phyloP scores from a whole-genome alignment of 177 flowering plant genomes.

The Tripterygium wilfordii region DNA sequence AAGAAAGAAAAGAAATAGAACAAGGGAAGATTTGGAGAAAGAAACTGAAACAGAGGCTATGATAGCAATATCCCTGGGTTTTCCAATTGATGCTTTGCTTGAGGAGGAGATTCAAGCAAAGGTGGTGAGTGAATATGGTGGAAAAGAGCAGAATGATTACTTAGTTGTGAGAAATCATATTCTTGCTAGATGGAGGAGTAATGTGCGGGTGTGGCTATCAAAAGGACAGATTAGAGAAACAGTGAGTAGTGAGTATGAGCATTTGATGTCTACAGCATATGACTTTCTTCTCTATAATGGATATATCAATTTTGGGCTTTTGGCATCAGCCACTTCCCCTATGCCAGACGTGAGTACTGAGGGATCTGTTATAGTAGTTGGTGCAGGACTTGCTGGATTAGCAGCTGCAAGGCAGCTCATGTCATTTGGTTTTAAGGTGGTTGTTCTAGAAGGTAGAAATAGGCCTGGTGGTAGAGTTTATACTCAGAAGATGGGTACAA shows the following conservation, averaged over 20 bases:
- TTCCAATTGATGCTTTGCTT: constrained; percentile 79
- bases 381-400: constrained; percentile 91
- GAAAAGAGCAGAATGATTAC: constrained; percentile 85
- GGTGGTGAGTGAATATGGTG: constrained; percentile 73
- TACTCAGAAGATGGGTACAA: constrained; percentile 65
- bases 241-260: constrained; percentile 68
- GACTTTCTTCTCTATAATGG: constrained; percentile 75
- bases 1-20: constrained; percentile 45
- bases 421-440: constrained; percentile 85
- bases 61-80: constrained; percentile 87
- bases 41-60: constrained; percentile 92
- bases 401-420: constrained; percentile 92
- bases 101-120: constrained; percentile 78
- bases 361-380: constrained; percentile 78
- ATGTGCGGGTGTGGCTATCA: constrained; percentile 65
- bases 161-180: constrained; percentile 96
- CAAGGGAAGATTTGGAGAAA: constrained; percentile 65
- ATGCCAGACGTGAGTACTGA: constrained; percentile 46
- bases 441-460: constrained; percentile 84
- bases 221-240: constrained; percentile 75
- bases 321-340: constrained; percentile 42
- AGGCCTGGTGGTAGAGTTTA: constrained; percentile 95
- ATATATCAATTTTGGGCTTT: constrained; percentile 88
- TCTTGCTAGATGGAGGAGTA: constrained; percentile 77
- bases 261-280: constrained; percentile 66